phyloP scores from a whole-genome alignment of 805 yeast species.

The Metschnikowia dekortorum region DNA sequence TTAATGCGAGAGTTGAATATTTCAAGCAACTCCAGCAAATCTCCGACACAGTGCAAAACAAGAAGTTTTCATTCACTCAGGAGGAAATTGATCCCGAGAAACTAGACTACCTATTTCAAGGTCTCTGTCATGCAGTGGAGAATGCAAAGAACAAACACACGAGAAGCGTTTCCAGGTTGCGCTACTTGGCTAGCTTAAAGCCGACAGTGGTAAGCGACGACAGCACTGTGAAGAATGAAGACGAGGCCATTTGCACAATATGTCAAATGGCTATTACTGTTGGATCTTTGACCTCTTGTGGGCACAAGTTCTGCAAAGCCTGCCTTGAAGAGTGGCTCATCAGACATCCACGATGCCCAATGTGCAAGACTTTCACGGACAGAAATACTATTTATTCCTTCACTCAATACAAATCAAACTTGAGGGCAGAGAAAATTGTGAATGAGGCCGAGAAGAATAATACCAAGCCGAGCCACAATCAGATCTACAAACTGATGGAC shows the following conservation, averaged over 20 bases:
- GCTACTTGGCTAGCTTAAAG: constrained; percentile 30
- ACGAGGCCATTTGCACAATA: constrained; percentile 62
- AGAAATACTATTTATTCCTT: constrained; percentile 61
- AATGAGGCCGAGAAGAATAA: background rate
- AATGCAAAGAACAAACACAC: constrained; percentile 17
- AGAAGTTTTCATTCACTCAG: constrained; percentile 6
- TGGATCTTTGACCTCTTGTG: constrained; percentile 86
- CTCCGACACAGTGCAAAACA: constrained; percentile 68
- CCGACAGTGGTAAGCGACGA: constrained; percentile 2
- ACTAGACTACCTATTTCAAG: constrained; percentile 5
- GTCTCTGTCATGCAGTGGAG: constrained; percentile 6
- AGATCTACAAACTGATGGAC: constrained; percentile 44
- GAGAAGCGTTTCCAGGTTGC: constrained; percentile 31
- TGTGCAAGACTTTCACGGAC: constrained; percentile 60
- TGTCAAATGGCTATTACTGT: constrained; percentile 66
- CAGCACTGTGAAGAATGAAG: constrained; percentile 13
- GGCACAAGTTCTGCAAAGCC: constrained; percentile 83
- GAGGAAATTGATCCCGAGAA: constrained; percentile 7
- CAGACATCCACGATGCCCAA: constrained; percentile 62
- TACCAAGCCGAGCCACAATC: constrained; percentile 4
- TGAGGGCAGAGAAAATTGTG: constrained; percentile 42
- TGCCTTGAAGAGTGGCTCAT: constrained; percentile 76
- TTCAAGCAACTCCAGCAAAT: constrained; percentile 80
- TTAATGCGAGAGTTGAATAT: constrained; percentile 76
- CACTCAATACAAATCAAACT: constrained; percentile 51